These are phyloP conservation scores for Pseudozyma hubeiensis DNA, from an alignment of 1,284 basidiomycete species.

Conservation along the genomic window DNA sequence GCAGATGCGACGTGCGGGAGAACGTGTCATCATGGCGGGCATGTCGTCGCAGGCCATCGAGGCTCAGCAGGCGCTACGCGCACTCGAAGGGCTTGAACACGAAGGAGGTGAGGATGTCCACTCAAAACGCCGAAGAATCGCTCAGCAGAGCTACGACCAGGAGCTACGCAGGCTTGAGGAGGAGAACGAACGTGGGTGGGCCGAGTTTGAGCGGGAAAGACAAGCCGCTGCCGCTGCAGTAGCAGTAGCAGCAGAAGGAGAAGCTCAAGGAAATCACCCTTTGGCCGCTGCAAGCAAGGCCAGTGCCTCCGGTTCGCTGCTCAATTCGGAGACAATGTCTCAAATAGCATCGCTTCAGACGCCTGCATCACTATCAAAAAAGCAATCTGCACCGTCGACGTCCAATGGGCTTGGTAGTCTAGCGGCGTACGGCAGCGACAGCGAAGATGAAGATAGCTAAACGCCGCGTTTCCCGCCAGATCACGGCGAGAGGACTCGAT, in stretches of 20 bases:
- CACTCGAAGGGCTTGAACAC: constrained; percentile 46
- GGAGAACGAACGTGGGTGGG: constrained; percentile 64
- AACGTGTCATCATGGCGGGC: constrained; percentile 52
- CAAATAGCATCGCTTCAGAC: constrained; percentile 44
- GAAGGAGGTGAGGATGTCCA: constrained; percentile 27
- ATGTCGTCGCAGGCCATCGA: constrained; percentile 53
- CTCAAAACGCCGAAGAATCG: constrained; percentile 51
- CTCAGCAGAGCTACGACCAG: constrained; percentile 48
- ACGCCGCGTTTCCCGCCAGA: too few relatives aligned
- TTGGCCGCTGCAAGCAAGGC: neutral
- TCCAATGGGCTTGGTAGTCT: constrained; percentile 51
- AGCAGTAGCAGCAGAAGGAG: neutral
- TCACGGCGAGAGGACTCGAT: too few relatives aligned
- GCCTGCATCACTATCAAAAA: neutral
- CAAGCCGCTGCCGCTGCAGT: constrained; percentile 28
- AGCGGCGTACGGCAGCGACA: constrained; percentile 63
- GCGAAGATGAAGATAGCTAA: constrained; percentile 52
- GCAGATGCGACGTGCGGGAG: constrained; percentile 51
- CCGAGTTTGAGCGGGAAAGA: constrained; percentile 46
- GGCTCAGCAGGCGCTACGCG: constrained; percentile 46
- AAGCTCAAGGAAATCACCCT: constrained; percentile 3
- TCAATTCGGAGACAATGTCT: constrained; percentile 49
- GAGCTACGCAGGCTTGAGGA: constrained; percentile 59
- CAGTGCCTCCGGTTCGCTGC: constrained; percentile 14
- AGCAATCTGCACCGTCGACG: constrained; percentile 1